These are phyloP conservation scores for Globisporangium barbulae DNA, from an alignment of 352 stramenopile species.

Conservation along the genomic window DNA sequence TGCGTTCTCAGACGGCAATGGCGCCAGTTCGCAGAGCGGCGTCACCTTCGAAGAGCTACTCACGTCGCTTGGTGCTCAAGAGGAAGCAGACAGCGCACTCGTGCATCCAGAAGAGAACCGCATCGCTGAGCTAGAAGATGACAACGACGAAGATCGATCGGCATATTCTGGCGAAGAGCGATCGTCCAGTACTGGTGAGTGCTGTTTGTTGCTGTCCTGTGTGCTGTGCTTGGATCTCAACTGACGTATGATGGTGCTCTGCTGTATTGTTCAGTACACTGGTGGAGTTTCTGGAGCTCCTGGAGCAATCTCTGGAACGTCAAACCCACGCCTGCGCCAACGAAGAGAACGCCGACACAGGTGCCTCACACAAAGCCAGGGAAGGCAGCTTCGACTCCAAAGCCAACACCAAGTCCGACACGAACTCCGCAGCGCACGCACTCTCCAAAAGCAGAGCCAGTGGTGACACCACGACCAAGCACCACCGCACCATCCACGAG, in stretches of 20 bases:
- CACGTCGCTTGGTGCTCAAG: background rate
- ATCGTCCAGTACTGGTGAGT: constrained; percentile 4
- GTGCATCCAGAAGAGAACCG: constrained; percentile 4
- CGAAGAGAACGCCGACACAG: background rate
- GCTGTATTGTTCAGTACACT: background rate
- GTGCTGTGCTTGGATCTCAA: background rate
- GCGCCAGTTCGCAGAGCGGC: background rate
- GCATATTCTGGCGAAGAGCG: background rate
- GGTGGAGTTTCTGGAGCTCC: constrained; percentile 8
- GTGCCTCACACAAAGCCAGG: background rate
- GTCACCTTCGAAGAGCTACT: constrained; percentile 1
- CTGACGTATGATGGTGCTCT: background rate
- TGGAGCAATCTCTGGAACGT: background rate
- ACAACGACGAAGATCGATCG: background rate
- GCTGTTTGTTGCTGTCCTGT: background rate
- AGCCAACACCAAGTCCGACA: background rate
- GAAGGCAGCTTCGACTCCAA: background rate
- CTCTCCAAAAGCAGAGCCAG: background rate
- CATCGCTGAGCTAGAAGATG: background rate
- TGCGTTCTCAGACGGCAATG: constrained; percentile 3
- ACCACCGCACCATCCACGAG: background rate
- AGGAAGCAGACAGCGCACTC: background rate
- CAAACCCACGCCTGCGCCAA: background rate
- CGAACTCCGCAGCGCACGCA: background rate
- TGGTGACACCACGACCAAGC: background rate